Base-by-base conservation (phyloP, 2,329 filamentous ascomycete genomes). In the Helotiales sp. region DNA sequence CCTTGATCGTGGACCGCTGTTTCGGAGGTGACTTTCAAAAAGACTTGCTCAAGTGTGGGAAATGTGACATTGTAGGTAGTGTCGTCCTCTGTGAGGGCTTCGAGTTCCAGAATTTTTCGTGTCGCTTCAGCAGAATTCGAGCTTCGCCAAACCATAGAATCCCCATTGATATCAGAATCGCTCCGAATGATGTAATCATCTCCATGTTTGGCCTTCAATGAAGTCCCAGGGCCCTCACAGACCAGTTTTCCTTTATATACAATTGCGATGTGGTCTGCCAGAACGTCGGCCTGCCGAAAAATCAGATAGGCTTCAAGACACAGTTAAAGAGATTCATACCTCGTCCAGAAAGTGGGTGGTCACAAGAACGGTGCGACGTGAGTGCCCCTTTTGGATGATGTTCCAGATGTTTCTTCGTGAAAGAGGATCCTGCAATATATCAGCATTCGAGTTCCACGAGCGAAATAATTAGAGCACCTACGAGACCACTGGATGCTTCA, bases 261-360 rank as follows among this genome's bases (percentile, higher is more conserved):
- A 45, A 91, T 88, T 0, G 85, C 85, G 68, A 91, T 89, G 65
- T 89, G 84, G 74, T 91, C 88, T 1, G 88, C 86, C 0, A 91
- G 81, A 8, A 90, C 79, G 74, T 91, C 88, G 5, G 88, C 88
- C 77, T 72, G 40, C 15, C 37, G 11, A 6, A 20, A 22, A 22
- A 24, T 69, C 60, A 70, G 61, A 40, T 24, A 22, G 26, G 43
- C 34, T 32, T 6, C 17, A 15, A 15, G 20, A 15, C 11, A 47
- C 2, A 28, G 20, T 8, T 8, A 11, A 11, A 17, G 22, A 20
- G 26, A 17, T 20, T 52, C 65, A 13, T 64, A 70, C 70, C 62
- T 91, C 88, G 69, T 91, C 88, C 30, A 91, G 79, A 74, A 90
- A 91, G 76, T 91, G 89, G 0, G 88, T 91, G 0, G 89, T 91